Percentiles rank a stretch among this genome's conserved stretches.
phyloP scores from a whole-genome alignment of 257 asterid genomes.

The Ocimum tenuiflorum region DNA sequence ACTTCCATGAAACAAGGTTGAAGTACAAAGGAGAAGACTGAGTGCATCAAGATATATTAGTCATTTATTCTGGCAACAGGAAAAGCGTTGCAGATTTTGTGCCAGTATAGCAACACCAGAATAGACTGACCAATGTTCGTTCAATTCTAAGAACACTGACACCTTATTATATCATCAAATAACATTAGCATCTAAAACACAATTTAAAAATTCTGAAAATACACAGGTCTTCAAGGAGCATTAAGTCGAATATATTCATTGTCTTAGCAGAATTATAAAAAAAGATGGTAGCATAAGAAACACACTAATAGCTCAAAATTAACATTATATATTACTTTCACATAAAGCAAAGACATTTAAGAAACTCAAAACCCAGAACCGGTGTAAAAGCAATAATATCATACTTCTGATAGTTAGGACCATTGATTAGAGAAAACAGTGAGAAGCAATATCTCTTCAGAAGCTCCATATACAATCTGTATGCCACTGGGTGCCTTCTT shows the following conservation, averaged over 20 bases:
- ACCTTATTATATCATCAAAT: background rate
- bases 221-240: too few relatives aligned
- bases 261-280: background rate
- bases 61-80: background rate
- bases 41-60: background rate
- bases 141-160: background rate
- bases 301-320: background rate
- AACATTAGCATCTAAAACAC: background rate
- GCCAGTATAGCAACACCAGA: background rate
- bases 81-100: background rate
- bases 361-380: background rate
- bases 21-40: background rate
- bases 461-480: constrained; percentile 85
- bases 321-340: background rate
- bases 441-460: constrained; percentile 71
- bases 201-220: background rate
- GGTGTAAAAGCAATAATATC: constrained; percentile 16
- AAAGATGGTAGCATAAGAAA: constrained; percentile 3
- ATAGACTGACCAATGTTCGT: background rate
- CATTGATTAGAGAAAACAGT: constrained; percentile 58
- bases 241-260: too few relatives aligned
- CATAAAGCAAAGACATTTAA: constrained; percentile 10
- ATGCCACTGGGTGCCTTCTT: constrained; percentile 67
- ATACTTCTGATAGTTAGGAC: constrained; percentile 75
- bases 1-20: background rate